Base-by-base conservation (phyloP, 1,284 basidiomycete genomes). In the Sphaerobolus stellatus region DNA sequence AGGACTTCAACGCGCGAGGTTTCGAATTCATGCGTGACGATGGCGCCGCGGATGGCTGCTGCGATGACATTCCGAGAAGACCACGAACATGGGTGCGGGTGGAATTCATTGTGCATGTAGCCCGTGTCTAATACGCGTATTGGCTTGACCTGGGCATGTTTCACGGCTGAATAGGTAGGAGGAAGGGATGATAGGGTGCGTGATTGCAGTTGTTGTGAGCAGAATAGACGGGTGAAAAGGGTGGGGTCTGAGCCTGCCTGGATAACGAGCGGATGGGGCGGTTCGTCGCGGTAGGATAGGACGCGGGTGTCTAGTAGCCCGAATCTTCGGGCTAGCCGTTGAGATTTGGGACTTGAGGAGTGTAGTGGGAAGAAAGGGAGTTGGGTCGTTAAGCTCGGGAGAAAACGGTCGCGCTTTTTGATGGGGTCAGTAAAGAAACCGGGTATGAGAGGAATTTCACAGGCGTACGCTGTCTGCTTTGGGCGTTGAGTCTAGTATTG, bases 381-480 rank as follows among this genome's bases (percentile, higher is more conserved):
- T 18, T 36, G 30, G 38, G 50, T 52, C 7, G 40, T 43, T 2
- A 52, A 24, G 11, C 30, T 44, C 9, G 40, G 40, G 11, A 52
- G 16, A n/a, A 52, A 52, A 25, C 50, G 50, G 34, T 52, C 50
- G 28, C 40, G 18, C 50, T 52, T 16, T 40, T 34, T 34, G n/a
- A 36, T 36, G 33, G 48, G 5, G 48, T 28, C 7, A 36, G 27
- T 16, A 34, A 13, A 50, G 5, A 16, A 9, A 27, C 14, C 34
- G 9, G 27, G 5, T 5, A n/a, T 9, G 11, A 36, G 7, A 46
- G n/a, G 44, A 6, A 46, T 28, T 13, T 8, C 9, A 46, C 13
- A 7, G 24, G 18, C 18, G 30, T 11, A 50, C 48, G 5, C 25
- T 34, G 16, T 36, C 36, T 50, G 41, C 20, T 22, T 24, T 50